Conservation (phyloP, 805 yeast genomes). For the Candida tammaniensis region DNA sequence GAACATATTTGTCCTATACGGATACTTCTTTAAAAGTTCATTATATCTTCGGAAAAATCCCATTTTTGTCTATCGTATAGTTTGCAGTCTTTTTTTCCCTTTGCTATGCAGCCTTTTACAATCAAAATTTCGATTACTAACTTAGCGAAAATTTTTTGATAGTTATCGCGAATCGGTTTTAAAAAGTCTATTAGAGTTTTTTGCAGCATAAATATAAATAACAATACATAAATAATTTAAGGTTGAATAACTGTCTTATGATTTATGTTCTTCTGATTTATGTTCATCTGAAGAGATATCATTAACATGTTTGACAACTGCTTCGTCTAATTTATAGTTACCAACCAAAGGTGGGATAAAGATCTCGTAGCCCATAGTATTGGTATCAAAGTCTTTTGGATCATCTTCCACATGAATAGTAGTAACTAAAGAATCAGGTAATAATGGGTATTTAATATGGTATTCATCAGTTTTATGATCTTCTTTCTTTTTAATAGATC, state of each 20-base stretch:
- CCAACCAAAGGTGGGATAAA: constrained; percentile 60
- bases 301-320: constrained; percentile 30
- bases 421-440: constrained; percentile 57
- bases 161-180: too few relatives aligned
- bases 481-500: constrained; percentile 6
- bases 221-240: too few relatives aligned
- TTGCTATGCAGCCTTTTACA: too few relatives aligned
- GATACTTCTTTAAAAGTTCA: constrained; percentile 38
- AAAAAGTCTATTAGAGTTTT: too few relatives aligned
- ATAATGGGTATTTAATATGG: constrained; percentile 52
- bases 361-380: constrained; percentile 64
- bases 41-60: constrained; percentile 23
- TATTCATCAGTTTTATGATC: constrained; percentile 20
- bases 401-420: constrained; percentile 75
- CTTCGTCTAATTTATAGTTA: constrained; percentile 26
- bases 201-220: too few relatives aligned
- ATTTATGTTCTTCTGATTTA: too few relatives aligned
- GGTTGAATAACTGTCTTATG: too few relatives aligned
- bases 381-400: constrained; percentile 42
- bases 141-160: too few relatives aligned
- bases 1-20: constrained; percentile 52
- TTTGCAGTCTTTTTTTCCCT: too few relatives aligned
- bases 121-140: too few relatives aligned
- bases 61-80: too few relatives aligned
- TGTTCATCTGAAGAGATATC: constrained; percentile 2